Evolutionary conservation across 208 protist species (phyloP).

Genomic region (Sergeia podlipaevii): DNA sequence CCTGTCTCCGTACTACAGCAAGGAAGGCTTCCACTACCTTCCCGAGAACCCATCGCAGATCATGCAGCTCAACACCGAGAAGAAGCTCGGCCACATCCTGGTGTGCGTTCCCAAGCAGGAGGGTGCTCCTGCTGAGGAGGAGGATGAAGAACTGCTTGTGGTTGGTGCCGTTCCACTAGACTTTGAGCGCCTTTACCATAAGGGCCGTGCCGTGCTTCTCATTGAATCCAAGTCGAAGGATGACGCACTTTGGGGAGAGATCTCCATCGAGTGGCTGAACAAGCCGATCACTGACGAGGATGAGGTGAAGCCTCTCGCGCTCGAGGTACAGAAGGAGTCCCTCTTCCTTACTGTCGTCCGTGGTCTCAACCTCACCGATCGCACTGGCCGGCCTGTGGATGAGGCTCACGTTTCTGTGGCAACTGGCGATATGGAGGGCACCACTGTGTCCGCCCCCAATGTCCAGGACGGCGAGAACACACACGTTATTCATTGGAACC

Average conservation of each 20-base stretch:
- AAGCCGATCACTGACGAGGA: conserved; percentile 27
- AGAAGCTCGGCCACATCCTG: conserved; percentile 86
- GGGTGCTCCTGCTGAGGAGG: conserved; percentile 19
- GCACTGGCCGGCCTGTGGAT: conserved; percentile 31
- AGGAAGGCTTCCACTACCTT: conserved; percentile 83
- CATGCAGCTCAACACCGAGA: conserved; percentile 83
- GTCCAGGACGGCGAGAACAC: conserved; percentile 35
- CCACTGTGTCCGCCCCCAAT: conserved; percentile 49
- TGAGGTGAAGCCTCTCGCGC: conserved; percentile 9
- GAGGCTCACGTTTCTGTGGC: conserved; percentile 55
- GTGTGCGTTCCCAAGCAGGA: conserved; percentile 76
- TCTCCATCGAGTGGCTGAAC: conserved; percentile 80
- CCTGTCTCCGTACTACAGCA: conserved; percentile 71
- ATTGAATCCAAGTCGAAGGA: conserved; percentile 87
- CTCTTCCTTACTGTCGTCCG: conserved; percentile 79
- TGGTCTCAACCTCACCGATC: conserved; percentile 57
- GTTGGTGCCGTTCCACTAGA: conserved; percentile 84
- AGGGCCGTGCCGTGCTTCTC: conserved; percentile 74
- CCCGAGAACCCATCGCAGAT: conserved; percentile 73
- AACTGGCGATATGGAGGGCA: conserved; percentile 72
- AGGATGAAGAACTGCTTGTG: conserved; percentile 85
- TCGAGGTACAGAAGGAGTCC: conserved; percentile 48
- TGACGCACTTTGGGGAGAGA: conserved; percentile 86
- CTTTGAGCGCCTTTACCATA: conserved; percentile 79
- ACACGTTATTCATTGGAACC: conserved; percentile 77